These are phyloP conservation scores for Nakaseomyces uthaithaninus DNA, from an alignment of 1,139 yeast species.

Conservation along the genomic window DNA sequence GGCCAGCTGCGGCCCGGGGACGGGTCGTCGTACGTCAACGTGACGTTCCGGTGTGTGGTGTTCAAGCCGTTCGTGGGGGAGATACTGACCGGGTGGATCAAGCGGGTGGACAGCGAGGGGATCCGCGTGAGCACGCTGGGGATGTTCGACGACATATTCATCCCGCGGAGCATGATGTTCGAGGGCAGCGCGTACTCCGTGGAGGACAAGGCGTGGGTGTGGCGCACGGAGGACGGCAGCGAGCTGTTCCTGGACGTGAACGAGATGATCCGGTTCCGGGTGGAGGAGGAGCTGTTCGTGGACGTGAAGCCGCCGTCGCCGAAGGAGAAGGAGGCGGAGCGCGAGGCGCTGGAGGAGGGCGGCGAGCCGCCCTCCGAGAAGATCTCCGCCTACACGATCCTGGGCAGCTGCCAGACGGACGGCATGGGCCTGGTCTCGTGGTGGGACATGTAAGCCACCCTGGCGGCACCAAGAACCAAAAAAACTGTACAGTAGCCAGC, in stretches of 20 bases:
- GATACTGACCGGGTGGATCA: constrained; percentile 87
- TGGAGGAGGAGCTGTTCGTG: constrained; percentile 80
- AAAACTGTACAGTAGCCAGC: not conserved
- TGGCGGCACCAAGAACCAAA: not conserved
- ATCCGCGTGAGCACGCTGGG: constrained; percentile 56
- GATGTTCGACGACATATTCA: constrained; percentile 84
- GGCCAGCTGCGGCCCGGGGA: constrained; percentile 94
- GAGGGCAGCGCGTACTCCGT: constrained; percentile 65
- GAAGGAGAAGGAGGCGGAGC: constrained; percentile 40
- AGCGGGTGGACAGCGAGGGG: constrained; percentile 81
- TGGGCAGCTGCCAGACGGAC: constrained; percentile 90
- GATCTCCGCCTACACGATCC: constrained; percentile 70
- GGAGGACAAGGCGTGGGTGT: constrained; percentile 89
- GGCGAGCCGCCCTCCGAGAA: constrained; percentile 18
- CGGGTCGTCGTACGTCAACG: constrained; percentile 78
- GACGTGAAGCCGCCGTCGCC: constrained; percentile 74
- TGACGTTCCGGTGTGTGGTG: constrained; percentile 64
- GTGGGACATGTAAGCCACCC: constrained; percentile 61
- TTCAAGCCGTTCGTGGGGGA: constrained; percentile 96
- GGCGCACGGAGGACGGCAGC: constrained; percentile 71
- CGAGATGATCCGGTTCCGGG: constrained; percentile 82
- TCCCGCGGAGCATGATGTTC: constrained; percentile 73
- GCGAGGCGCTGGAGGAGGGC: constrained; percentile 22
- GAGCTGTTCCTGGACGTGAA: constrained; percentile 78
- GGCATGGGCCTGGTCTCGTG: constrained; percentile 95